Evolutionary conservation across 2,329 filamentous ascomycete species (phyloP).

Genomic region (Penicillium brasilianum): DNA sequence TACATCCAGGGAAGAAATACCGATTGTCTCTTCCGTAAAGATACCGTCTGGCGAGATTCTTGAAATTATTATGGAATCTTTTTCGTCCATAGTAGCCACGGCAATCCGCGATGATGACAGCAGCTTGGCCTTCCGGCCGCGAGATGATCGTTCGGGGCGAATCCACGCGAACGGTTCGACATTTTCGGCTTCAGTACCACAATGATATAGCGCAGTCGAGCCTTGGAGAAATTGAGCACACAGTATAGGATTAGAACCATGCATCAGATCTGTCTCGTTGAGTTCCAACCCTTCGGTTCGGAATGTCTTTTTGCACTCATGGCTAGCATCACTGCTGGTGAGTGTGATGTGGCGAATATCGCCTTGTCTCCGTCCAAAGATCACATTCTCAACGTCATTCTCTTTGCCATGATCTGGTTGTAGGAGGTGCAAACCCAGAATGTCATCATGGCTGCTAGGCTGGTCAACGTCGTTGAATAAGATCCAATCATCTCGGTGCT

Average conservation of each 20-base stretch:
- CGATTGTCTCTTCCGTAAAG: constrained; percentile 41
- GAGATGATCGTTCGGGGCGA: constrained; percentile 28
- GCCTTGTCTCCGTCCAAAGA: constrained; percentile 63
- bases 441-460: constrained; percentile 62
- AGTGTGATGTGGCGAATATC: constrained; percentile 52
- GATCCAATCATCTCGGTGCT: constrained; percentile 51
- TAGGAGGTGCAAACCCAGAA: constrained; percentile 62
- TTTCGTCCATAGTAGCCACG: constrained; percentile 54
- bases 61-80: constrained; percentile 56
- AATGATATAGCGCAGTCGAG: constrained; percentile 54
- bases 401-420: constrained; percentile 43
- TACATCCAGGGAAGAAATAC: constrained; percentile 43
- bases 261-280: constrained; percentile 55
- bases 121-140: constrained; percentile 59
- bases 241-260: constrained; percentile 50
- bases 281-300: constrained; percentile 52
- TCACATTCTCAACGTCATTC: constrained; percentile 51
- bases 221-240: constrained; percentile 58
- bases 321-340: constrained; percentile 35
- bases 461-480: constrained; percentile 58
- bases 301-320: constrained; percentile 47
- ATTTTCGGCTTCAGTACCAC: constrained; percentile 38
- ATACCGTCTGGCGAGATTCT: constrained; percentile 55
- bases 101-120: constrained; percentile 57
- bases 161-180: constrained; percentile 45